Evolutionary conservation across 768 basidiomycete genomes (phyloP).

Genomic region (Serendipita sp.): DNA sequence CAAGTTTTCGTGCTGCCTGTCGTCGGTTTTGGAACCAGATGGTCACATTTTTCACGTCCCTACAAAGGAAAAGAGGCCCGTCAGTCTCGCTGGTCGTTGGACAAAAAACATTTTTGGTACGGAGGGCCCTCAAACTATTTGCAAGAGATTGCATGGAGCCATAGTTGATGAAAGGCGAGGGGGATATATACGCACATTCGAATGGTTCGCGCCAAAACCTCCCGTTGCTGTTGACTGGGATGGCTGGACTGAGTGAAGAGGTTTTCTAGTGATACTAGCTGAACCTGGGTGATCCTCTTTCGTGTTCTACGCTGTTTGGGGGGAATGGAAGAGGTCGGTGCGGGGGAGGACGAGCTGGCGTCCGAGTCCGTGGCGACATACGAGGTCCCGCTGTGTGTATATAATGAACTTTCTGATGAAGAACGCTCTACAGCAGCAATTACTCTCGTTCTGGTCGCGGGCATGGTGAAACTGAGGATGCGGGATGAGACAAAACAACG

Average conservation of each 20-base stretch:
- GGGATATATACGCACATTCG: background rate
- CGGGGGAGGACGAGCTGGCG: background rate
- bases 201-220: background rate
- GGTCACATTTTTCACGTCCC: background rate
- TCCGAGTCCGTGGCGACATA: background rate
- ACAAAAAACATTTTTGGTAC: too few relatives aligned
- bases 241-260: background rate
- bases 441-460: background rate
- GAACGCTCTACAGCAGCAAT: background rate
- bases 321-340: background rate
- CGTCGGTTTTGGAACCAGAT: background rate
- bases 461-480: background rate
- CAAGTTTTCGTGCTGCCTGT: background rate
- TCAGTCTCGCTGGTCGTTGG: too few relatives aligned
- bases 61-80: background rate
- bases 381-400: background rate
- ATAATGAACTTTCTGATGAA: slow-evolving; percentile 1
- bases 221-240: background rate
- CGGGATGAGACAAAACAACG: too few relatives aligned
- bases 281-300: background rate
- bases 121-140: too few relatives aligned
- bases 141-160: too few relatives aligned
- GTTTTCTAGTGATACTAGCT: background rate
- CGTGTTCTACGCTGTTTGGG: background rate
- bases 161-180: background rate